Evolutionary conservation across 352 stramenopile genomes (phyloP).

Genomic region (Pythium aphanidermatum): DNA sequence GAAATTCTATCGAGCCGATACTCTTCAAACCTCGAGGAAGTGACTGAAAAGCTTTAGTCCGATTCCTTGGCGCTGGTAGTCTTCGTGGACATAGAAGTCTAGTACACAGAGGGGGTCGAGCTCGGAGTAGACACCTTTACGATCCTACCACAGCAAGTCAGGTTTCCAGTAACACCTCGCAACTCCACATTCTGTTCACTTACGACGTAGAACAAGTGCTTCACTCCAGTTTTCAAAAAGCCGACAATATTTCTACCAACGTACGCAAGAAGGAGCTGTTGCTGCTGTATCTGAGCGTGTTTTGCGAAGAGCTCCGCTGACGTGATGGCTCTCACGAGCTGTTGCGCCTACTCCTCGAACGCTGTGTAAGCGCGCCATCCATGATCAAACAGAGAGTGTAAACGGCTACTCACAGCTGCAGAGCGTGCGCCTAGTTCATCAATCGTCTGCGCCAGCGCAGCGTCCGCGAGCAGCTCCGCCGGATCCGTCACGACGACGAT

Average conservation of each 20-base stretch:
- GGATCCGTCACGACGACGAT: constrained; percentile 11
- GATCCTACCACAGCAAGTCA: constrained; percentile 23
- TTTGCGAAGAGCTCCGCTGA: constrained; percentile 34
- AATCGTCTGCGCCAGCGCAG: constrained; percentile 20
- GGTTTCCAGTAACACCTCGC: not conserved
- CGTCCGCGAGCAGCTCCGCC: constrained; percentile 18
- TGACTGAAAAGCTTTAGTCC: constrained; percentile 55
- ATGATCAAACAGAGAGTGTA: no score
- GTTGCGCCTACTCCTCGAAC: constrained; percentile 57
- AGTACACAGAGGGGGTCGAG: constrained; percentile 71
- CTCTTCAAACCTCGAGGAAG: constrained; percentile 35
- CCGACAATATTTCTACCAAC: constrained; percentile 24
- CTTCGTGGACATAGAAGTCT: constrained; percentile 68
- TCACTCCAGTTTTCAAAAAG: constrained; percentile 57
- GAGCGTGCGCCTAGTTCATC: constrained; percentile 42
- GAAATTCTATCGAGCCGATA: no score
- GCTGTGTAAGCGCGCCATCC: no score
- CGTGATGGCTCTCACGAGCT: constrained; percentile 57
- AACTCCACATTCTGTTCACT: not conserved
- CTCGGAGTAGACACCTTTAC: constrained; percentile 56
- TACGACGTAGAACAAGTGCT: constrained; percentile 80
- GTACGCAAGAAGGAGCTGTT: constrained; percentile 37
- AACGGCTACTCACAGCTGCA: constrained; percentile 24
- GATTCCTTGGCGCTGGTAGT: constrained; percentile 49
- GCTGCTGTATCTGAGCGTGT: constrained; percentile 21